phyloP scores from a whole-genome alignment of 164 flowering plant genomes.

The Piper longum region DNA sequence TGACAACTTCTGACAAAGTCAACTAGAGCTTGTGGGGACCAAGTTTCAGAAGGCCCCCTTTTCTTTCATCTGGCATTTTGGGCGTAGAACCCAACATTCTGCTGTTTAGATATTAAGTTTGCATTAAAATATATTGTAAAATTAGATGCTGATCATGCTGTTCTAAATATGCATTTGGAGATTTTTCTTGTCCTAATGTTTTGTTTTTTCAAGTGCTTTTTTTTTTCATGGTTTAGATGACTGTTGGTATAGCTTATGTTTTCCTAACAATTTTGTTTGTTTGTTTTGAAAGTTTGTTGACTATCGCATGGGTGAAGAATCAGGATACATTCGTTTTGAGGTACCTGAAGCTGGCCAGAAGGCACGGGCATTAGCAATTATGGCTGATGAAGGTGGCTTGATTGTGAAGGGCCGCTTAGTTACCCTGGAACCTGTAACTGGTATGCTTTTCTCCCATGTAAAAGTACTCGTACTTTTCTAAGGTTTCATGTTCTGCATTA shows the following conservation, averaged over 20 bases:
- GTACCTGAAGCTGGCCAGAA: constrained; percentile 70
- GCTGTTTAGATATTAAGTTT: too few species aligned
- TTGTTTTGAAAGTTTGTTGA: constrained; percentile 46
- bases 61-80: too few species aligned
- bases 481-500: neutral
- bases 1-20: too few species aligned
- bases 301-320: constrained; percentile 60
- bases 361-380: constrained; percentile 85
- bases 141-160: too few species aligned
- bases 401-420: constrained; percentile 60
- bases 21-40: too few species aligned
- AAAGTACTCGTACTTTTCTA: neutral
- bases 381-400: constrained; percentile 62
- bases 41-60: too few species aligned
- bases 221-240: neutral
- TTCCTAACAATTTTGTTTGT: neutral
- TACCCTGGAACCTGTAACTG: constrained; percentile 64
- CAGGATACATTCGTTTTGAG: constrained; percentile 81
- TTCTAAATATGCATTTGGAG: too few species aligned
- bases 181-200: neutral
- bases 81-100: too few species aligned
- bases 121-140: too few species aligned
- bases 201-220: neutral
- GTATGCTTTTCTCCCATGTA: constrained; percentile 19
- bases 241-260: neutral